These are phyloP conservation scores for Croton laevigatus DNA, from an alignment of 441 rosid species.

Conservation along the genomic window DNA sequence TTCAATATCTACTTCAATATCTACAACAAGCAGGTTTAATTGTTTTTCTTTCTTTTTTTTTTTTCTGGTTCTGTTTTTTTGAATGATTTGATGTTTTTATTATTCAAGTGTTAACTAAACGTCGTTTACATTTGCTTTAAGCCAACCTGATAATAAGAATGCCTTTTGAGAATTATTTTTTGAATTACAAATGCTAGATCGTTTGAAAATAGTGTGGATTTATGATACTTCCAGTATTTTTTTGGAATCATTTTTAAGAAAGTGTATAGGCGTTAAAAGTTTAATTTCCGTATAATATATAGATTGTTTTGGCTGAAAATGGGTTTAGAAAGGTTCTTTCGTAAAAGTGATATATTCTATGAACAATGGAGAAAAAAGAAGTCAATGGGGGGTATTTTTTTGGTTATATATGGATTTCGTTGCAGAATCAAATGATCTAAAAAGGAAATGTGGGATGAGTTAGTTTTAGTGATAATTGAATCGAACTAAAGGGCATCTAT, in stretches of 20 bases:
- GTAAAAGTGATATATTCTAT: neutral
- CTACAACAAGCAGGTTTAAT: constrained; percentile 87
- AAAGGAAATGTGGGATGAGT: no score
- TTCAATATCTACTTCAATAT: constrained; percentile 99
- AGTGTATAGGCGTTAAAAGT: neutral
- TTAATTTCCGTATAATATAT: neutral
- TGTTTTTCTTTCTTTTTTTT: neutral
- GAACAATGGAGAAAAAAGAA: neutral
- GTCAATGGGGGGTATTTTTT: no score
- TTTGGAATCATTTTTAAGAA: neutral
- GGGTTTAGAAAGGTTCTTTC: no score
- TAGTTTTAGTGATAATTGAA: no score
- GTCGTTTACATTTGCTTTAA: neutral
- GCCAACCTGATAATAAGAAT: neutral
- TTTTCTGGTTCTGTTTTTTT: no score
- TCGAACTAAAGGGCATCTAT: no score
- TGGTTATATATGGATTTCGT: neutral
- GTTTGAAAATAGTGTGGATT: neutral
- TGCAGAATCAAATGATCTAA: neutral
- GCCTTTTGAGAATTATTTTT: neutral
- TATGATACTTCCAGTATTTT: neutral
- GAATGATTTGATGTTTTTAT: neutral
- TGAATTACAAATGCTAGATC: constrained; percentile 4
- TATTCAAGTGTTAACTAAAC: neutral
- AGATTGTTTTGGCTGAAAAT: neutral